Conservation (phyloP, 306 rosid species). For the Trifolium dubium region DNA sequence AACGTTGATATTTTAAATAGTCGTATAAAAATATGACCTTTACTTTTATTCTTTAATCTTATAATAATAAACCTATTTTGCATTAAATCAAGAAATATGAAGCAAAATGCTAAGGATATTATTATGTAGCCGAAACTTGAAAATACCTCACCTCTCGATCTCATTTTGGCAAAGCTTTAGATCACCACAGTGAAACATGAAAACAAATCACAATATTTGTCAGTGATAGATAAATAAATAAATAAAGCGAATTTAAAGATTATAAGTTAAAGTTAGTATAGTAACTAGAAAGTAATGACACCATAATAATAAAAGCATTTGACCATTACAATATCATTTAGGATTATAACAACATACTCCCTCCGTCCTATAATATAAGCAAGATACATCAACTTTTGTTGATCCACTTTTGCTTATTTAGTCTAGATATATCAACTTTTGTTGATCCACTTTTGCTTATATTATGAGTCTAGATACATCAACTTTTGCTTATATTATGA, state of each 20-base stretch:
- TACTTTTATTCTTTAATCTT: too few species aligned
- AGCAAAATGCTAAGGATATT: slow-evolving; percentile 33
- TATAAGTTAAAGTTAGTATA: background rate
- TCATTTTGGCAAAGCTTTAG: slow-evolving; percentile 79
- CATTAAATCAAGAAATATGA: slow-evolving; percentile 32
- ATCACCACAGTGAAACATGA: slow-evolving; percentile 44
- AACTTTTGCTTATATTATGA: too few species aligned
- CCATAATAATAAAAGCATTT: slow-evolving; percentile 11
- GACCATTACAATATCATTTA: too few species aligned
- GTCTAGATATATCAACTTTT: too few species aligned
- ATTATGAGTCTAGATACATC: too few species aligned
- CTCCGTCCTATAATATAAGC: too few species aligned
- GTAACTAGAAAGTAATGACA: slow-evolving; percentile 23
- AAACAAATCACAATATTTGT: slow-evolving; percentile 50
- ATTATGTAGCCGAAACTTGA: slow-evolving; percentile 37
- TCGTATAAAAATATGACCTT: slow-evolving; percentile 9
- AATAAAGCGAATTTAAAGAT: slow-evolving; percentile 38
- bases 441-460: too few species aligned
- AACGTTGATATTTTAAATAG: slow-evolving; percentile 19
- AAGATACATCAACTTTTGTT: too few species aligned
- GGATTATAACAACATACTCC: too few species aligned
- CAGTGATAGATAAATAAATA: slow-evolving; percentile 25
- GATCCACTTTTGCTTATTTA: too few species aligned
- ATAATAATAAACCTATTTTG: slow-evolving; percentile 1
- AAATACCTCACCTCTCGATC: slow-evolving; percentile 80